Base-by-base conservation (phyloP, 352 stramenopile genomes). In the Thalassiosira livingstoniorum region DNA sequence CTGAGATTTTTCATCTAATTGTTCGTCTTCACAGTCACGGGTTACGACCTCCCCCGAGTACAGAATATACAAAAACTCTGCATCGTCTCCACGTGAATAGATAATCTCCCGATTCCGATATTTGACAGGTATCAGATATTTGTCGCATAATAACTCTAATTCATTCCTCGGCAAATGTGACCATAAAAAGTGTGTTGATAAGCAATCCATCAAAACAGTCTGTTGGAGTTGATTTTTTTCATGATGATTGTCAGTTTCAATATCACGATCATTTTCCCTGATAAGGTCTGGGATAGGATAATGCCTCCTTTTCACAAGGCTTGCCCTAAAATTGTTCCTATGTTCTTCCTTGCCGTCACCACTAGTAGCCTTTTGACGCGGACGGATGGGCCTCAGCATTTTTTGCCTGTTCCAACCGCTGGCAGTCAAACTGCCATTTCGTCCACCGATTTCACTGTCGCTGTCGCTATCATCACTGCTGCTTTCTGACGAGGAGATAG, bases 71-170 rank as follows among this genome's bases (percentile, higher is more conserved):
- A 79, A 62, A 64, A 60, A 72, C 2, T 73, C 0, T 25, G 60
- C 45, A 1, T 64, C 34, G 25, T 72, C 62, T 43, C 62, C 71
- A 18, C 27, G 15, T 4, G n/a, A 51, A 57, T 73, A 79, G 66
- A 79, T 79, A n/a, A 79, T 35, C 42, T 79, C 61, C 42, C 73
- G 69, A 31, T 78, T 43, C 18, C 55, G 69, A 25, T 54, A 69
- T 23, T 18, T 25, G 4, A 51, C 25, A 25, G 68, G 68, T n/a
- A n/a, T n/a, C 21, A 37, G 0, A 55, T 70, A 78, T 63, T 27
- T 47, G 27, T 70, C 31, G 43, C 55, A 70, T 39, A 78, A 29
- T 18, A 21, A 27, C 42, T 65, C 51, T 5, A 78, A 21, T 42
- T 78, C 69, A 23, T 1, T 21, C 34, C 54, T 31, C 3, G 69